Base-by-base conservation (phyloP, 2,329 filamentous ascomycete genomes). In the Chaetothyriales sp. region DNA sequence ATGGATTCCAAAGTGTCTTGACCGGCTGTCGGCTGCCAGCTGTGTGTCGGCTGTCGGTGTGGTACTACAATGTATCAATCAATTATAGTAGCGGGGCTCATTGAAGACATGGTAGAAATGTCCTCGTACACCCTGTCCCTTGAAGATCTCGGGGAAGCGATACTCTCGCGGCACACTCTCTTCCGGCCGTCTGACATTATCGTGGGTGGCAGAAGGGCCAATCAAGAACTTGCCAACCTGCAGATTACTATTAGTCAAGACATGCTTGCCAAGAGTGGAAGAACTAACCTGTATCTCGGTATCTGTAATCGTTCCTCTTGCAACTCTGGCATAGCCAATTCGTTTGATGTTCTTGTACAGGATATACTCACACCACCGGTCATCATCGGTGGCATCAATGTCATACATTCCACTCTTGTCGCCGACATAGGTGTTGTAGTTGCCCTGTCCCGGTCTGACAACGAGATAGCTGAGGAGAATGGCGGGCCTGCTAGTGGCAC, bases 341-440 rank as follows among this genome's bases (percentile, higher is more conserved):
- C 90, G 78, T 69, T 82, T 83, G 56, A 98, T 70, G 10, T 82
- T 82, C 74, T 95, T 95, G 76, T 88, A 98, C 22, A 98, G 73
- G 59, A 98, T 95, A 69, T 98, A 98, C 73, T 98, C 90, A 73
- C 92, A 98, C 92, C 92, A 98, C 51, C 92, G 77, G 67, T 98
- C 92, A 89, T 89, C 95, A 66, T 98, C 92, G 2, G 76, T 82
- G 0, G 83, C 79, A 64, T 98, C 92, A 48, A 98, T 92, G 64
- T 98, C 92, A 63, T 86, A 82, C 92, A 98, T 98, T 8, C 89
- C 87, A 53, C 86, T 94, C 53, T 73, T 73, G 50, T 88, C 77
- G 52, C 87, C 87, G 20, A 97, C 92, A 62, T 94, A 97, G 0
- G 83, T 95, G 66, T 97, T 90, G 73, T 98, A 98, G 66, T 98